Evolutionary conservation across 805 yeast species (phyloP).

Genomic region (Yamadazyma nakazawae): DNA sequence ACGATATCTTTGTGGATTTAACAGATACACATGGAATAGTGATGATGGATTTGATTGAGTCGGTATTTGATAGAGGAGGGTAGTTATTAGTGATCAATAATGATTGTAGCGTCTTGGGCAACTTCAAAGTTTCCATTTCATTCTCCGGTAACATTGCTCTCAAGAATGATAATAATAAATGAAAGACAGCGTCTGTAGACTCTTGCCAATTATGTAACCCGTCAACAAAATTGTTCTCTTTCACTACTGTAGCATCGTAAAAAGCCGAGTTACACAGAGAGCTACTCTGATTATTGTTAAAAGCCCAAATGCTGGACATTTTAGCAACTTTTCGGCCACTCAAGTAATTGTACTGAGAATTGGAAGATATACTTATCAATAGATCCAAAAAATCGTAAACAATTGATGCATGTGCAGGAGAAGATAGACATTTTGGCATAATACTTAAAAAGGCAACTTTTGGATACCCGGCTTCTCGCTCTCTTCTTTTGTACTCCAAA

Average conservation of each 20-base stretch:
- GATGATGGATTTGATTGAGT: constrained; percentile 36
- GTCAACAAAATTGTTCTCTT: constrained; percentile 49
- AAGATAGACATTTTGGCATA: constrained; percentile 79
- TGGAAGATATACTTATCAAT: constrained; percentile 71
- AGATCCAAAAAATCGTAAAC: constrained; percentile 85
- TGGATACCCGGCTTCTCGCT: constrained; percentile 64
- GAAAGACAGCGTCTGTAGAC: constrained; percentile 84
- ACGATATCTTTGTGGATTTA: constrained; percentile 47
- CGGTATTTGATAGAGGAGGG: constrained; percentile 58
- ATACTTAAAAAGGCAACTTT: constrained; percentile 70
- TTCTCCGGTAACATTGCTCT: constrained; percentile 73
- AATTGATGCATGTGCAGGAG: constrained; percentile 86
- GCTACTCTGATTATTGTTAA: constrained; percentile 25
- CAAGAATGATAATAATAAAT: constrained; percentile 69
- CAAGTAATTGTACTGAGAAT: constrained; percentile 72
- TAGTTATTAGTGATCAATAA: constrained; percentile 63
- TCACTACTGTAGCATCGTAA: constrained; percentile 32
- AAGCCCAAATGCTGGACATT: constrained; percentile 89
- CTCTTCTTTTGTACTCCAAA: constrained; percentile 61
- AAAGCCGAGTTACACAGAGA: constrained; percentile 26
- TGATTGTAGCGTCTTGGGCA: constrained; percentile 67
- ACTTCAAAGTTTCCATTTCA: constrained; percentile 51
- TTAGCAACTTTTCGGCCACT: constrained; percentile 77
- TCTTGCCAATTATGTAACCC: constrained; percentile 77
- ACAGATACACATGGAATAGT: constrained; percentile 63